Evolutionary conservation across 169 alveolate genomes (phyloP).

Genomic region (Amoebophrya sp.): DNA sequence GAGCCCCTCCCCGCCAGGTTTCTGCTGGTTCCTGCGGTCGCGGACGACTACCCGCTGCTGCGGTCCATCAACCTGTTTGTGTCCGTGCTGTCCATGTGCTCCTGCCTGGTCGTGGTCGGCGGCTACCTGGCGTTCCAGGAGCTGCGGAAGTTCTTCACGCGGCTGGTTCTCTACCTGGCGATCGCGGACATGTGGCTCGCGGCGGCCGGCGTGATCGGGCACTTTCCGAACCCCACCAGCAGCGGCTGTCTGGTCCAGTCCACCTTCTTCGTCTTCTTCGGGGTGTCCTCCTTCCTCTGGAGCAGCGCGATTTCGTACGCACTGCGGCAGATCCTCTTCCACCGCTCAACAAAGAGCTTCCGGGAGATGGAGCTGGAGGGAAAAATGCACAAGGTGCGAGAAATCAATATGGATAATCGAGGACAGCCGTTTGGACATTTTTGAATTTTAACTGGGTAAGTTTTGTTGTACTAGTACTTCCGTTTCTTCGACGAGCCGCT

Average conservation of each 20-base stretch:
- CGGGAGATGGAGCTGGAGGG: neutral
- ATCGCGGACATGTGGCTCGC: neutral
- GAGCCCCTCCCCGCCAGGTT: too few relatives aligned
- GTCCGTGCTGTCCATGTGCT: neutral
- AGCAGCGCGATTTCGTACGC: neutral
- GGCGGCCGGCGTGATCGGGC: neutral
- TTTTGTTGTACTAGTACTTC: too few relatives aligned
- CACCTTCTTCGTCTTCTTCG: neutral
- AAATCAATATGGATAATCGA: too few relatives aligned
- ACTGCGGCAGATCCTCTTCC: neutral
- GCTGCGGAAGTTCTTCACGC: neutral
- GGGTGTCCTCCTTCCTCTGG: neutral
- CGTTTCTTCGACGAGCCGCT: too few relatives aligned
- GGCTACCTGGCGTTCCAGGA: neutral
- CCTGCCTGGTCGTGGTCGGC: neutral
- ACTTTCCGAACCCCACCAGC: neutral
- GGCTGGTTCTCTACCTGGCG: neutral
- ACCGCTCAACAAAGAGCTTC: neutral
- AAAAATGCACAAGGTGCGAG: neutral
- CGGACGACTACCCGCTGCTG: neutral
- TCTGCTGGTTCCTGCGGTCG: neutral
- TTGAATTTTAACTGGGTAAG: too few relatives aligned
- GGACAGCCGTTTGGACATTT: too few relatives aligned
- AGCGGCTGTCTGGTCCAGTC: neutral
- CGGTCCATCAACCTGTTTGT: neutral